Evolutionary conservation across 2,329 filamentous ascomycete species (phyloP).

Genomic region (Clarireedia hainanense): DNA sequence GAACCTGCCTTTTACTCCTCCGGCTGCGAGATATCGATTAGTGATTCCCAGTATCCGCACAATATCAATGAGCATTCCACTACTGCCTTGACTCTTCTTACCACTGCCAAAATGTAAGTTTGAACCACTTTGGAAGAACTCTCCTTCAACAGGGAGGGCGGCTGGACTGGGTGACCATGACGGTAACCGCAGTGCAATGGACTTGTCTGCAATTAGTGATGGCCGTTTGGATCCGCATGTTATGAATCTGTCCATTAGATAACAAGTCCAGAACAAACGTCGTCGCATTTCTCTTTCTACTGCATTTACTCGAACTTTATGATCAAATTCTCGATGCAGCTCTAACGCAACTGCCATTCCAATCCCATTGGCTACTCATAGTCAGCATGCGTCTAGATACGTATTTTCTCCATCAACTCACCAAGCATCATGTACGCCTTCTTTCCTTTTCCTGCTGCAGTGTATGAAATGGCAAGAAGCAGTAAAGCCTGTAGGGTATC

Average conservation of each 20-base stretch:
- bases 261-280: conserved; percentile 84
- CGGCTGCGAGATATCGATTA: conserved; percentile 75
- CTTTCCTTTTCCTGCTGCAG: conserved; percentile 70
- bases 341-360: conserved; percentile 80
- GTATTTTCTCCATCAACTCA: conserved; percentile 33
- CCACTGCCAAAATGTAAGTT: conserved; percentile 62
- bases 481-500: conserved; percentile 70
- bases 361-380: conserved; percentile 55
- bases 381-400: conserved; percentile 28
- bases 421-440: conserved; percentile 82
- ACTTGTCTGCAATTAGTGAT: conserved; percentile 71
- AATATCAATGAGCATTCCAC: conserved; percentile 77
- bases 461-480: conserved; percentile 67
- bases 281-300: conserved; percentile 69
- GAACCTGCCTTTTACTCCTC: conserved; percentile 57
- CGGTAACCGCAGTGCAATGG: conserved; percentile 66
- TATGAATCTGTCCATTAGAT: conserved; percentile 76
- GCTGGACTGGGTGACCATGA: conserved; percentile 60
- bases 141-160: conserved; percentile 60
- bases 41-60: conserved; percentile 74
- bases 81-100: conserved; percentile 66
- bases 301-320: conserved; percentile 51
- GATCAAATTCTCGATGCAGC: conserved; percentile 67
- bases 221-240: conserved; percentile 75
- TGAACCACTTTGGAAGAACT: conserved; percentile 73